Evolutionary conservation across 108 stramenopile genomes (phyloP).

Genomic region (Conticribra guillardii): DNA sequence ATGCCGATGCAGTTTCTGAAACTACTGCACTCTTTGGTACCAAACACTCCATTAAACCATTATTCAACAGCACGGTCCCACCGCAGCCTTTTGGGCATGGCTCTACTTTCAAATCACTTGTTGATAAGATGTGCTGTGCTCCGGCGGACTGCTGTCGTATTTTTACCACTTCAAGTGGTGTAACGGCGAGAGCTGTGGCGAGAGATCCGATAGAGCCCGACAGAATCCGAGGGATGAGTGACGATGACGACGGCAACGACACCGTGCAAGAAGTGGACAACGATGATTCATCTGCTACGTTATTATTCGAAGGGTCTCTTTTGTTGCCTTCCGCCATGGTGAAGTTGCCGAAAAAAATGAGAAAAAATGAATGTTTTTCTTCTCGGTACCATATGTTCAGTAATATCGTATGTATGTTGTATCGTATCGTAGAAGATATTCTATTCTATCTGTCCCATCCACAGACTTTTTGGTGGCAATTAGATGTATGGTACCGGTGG

Average conservation of each 20-base stretch:
- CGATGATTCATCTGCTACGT: no score
- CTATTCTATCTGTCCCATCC: no score
- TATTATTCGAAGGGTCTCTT: no score
- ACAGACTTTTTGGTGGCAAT: no score
- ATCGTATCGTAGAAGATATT: no score
- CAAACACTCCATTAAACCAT: slow-evolving; percentile 63
- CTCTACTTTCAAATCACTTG: background rate
- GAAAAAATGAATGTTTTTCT: no score
- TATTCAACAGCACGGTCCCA: slow-evolving; percentile 62
- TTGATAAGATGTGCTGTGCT: background rate
- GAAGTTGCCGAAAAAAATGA: no score
- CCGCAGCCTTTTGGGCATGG: slow-evolving; percentile 61
- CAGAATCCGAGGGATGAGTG: slow-evolving; percentile 42
- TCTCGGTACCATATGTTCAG: no score
- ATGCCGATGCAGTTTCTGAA: slow-evolving; percentile 39
- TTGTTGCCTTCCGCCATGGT: no score
- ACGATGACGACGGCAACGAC: slow-evolving; percentile 17
- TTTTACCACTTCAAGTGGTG: slow-evolving; percentile 80
- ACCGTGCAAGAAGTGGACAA: no score
- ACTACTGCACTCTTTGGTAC: slow-evolving; percentile 55
- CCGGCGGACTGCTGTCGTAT: slow-evolving; percentile 62
- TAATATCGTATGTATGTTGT: no score
- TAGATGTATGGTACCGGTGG: no score
- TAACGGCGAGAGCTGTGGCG: slow-evolving; percentile 64
- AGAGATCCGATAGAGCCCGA: slow-evolving; percentile 71